These are phyloP conservation scores for Phytophthora podocarpi DNA, from an alignment of 352 stramenopile species.

Conservation along the genomic window DNA sequence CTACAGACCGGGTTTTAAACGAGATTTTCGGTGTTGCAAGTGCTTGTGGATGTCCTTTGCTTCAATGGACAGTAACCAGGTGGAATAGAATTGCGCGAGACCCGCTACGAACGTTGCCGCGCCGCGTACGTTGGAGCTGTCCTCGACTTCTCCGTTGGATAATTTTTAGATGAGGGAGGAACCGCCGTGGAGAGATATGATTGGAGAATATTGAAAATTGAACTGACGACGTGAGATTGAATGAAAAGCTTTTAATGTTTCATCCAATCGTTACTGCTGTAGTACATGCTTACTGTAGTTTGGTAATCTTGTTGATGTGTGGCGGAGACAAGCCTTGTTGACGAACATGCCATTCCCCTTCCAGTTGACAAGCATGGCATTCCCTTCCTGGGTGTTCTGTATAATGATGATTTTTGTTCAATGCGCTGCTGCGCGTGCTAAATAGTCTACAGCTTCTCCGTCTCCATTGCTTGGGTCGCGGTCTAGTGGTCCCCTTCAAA, in stretches of 20 bases:
- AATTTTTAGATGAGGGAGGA: conserved; percentile 20
- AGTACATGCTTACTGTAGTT: no score
- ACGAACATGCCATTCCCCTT: no score
- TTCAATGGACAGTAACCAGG: not conserved
- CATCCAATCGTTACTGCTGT: not conserved
- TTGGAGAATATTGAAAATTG: conserved; percentile 30
- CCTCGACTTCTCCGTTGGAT: conserved; percentile 1
- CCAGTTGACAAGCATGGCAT: no score
- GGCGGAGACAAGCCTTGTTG: no score
- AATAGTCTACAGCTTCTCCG: conserved; percentile 54
- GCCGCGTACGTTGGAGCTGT: conserved; percentile 11
- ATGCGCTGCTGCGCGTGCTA: conserved; percentile 42
- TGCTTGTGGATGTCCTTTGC: not conserved
- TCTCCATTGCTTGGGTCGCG: conserved; percentile 13
- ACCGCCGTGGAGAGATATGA: conserved; percentile 24
- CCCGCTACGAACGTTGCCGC: conserved; percentile 1
- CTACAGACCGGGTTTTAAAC: not conserved
- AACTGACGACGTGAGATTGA: conserved; percentile 8
- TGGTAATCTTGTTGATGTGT: no score
- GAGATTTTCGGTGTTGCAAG: not conserved
- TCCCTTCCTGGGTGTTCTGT: no score
- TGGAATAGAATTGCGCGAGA: not conserved
- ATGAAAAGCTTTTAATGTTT: conserved; percentile 6
- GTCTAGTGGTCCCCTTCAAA: conserved; percentile 12
- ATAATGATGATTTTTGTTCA: conserved; percentile 35